Percentiles rank a stretch among this genome's conserved stretches.
These are phyloP conservation scores for Cyphellophora europaea DNA, from an alignment of 2,329 filamentous ascomycete genomes.

Conservation along the genomic window DNA sequence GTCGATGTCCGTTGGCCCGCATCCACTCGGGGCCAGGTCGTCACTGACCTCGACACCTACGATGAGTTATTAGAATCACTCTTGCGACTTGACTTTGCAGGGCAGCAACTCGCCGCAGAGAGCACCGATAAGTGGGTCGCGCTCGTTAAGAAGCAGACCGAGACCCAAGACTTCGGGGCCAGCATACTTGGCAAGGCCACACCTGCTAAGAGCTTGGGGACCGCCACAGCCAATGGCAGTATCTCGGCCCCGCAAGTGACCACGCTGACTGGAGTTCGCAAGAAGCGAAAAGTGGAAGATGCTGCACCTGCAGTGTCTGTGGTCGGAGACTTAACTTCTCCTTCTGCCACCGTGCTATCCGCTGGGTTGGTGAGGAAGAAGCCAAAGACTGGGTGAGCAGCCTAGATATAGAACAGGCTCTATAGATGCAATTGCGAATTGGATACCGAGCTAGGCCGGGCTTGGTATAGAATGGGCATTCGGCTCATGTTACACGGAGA, in stretches of 20 bases:
- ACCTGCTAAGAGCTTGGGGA: conserved; percentile 1
- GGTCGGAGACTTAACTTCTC: background rate
- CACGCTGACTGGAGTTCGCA: conserved; percentile 14
- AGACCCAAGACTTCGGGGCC: conserved; percentile 9
- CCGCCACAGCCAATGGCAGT: background rate
- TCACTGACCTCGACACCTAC: conserved; percentile 11
- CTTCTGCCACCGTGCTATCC: conserved; percentile 6
- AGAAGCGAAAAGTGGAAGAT: conserved; percentile 16
- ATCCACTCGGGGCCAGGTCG: conserved; percentile 7
- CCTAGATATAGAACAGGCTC: no score
- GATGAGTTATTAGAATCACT: conserved; percentile 13
- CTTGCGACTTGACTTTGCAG: conserved; percentile 17
- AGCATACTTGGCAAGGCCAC: conserved; percentile 4
- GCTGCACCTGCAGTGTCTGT: background rate
- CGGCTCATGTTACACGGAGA: no score
- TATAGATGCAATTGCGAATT: no score
- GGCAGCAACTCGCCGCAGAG: conserved; percentile 9
- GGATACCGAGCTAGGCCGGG: no score
- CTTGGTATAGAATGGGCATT: no score
- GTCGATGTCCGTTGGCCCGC: background rate
- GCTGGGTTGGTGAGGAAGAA: conserved; percentile 16
- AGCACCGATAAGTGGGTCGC: conserved; percentile 16
- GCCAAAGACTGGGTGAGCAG: conserved; percentile 7
- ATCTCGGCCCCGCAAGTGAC: conserved; percentile 8
- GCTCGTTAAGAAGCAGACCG: conserved; percentile 12